A percentile compares a stretch with the other conserved stretches of the same genome.
Conservation (phyloP, 768 basidiomycete species). For the Lyophyllum semitale region DNA sequence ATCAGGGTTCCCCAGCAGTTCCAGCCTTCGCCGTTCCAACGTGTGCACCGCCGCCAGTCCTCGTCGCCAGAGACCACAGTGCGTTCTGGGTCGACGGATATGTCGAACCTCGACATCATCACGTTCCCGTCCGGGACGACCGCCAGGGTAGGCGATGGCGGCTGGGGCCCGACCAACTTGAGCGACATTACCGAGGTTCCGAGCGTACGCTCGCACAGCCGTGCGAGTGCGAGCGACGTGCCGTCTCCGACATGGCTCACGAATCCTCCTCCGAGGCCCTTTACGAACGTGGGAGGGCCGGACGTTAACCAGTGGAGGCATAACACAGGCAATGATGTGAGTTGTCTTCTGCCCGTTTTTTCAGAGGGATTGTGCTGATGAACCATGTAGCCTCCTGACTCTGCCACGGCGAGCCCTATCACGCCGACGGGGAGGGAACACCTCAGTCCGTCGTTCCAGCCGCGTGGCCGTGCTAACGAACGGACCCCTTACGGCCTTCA, state of each 20-base stretch:
- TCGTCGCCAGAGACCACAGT: constrained; percentile 16
- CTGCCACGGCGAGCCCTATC: not conserved
- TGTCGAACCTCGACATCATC: constrained; percentile 17
- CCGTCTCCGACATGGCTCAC: constrained; percentile 11
- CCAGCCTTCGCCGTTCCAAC: constrained; percentile 13
- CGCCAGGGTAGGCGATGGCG: not conserved
- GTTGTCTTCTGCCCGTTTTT: not conserved
- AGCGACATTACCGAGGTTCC: constrained; percentile 22
- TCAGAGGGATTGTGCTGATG: not conserved
- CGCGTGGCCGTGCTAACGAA: constrained; percentile 1
- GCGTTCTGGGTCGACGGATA: constrained; percentile 12
- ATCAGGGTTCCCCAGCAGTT: constrained; percentile 12
- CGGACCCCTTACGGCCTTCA: not conserved
- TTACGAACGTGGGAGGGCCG: not conserved
- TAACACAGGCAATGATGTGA: constrained; percentile 2
- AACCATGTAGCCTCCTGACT: not conserved
- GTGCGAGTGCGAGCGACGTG: constrained; percentile 8
- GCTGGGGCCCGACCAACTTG: constrained; percentile 6
- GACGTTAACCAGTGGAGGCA: constrained; percentile 10
- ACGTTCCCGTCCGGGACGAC: constrained; percentile 11
- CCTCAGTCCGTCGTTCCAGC: constrained; percentile 2
- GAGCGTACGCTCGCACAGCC: constrained; percentile 12
- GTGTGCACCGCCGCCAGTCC: constrained; percentile 7
- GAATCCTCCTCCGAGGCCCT: constrained; percentile 10
- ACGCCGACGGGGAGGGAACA: not conserved